A percentile compares a stretch with the other conserved stretches of the same genome.
These are phyloP conservation scores for Gossypium ekmanianum DNA, from an alignment of 345 rosid species.

Conservation along the genomic window DNA sequence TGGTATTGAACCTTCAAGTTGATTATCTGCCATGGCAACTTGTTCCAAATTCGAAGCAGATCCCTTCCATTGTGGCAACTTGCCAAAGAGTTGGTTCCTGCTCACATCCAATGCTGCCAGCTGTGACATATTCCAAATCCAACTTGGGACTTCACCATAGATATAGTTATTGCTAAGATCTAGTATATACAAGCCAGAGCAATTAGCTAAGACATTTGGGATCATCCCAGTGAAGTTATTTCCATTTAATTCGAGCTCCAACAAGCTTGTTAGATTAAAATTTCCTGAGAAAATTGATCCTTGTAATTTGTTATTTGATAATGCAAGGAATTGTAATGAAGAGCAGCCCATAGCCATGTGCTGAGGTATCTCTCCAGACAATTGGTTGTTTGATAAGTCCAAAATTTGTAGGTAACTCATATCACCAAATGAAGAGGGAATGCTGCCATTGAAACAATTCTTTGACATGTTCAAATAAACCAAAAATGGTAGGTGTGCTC, in stretches of 20 bases:
- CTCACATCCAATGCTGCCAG: too few relatives aligned
- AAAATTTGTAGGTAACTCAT: background rate
- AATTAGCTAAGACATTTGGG: background rate
- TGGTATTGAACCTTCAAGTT: too few relatives aligned
- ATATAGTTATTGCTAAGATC: conserved; percentile 22
- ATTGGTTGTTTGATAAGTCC: conserved; percentile 23
- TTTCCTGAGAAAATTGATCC: conserved; percentile 12
- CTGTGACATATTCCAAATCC: background rate
- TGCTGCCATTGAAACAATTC: conserved; percentile 11
- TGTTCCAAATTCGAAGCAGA: too few relatives aligned
- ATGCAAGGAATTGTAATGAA: background rate
- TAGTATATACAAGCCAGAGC: background rate
- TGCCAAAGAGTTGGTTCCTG: too few relatives aligned
- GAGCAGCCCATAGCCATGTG: background rate
- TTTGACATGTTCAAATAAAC: background rate
- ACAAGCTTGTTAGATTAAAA: background rate
- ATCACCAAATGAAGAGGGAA: conserved; percentile 22
- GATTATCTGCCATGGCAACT: too few relatives aligned
- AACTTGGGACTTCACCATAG: conserved; percentile 9
- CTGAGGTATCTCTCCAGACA: conserved; percentile 16
- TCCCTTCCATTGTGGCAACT: too few relatives aligned
- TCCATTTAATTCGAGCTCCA: background rate
- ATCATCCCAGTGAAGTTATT: conserved; percentile 3
- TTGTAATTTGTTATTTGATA: conserved; percentile 25
- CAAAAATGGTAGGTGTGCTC: conserved; percentile 2